These are phyloP conservation scores for Diatrype stigma DNA, from an alignment of 2,329 filamentous ascomycete species.

Conservation along the genomic window DNA sequence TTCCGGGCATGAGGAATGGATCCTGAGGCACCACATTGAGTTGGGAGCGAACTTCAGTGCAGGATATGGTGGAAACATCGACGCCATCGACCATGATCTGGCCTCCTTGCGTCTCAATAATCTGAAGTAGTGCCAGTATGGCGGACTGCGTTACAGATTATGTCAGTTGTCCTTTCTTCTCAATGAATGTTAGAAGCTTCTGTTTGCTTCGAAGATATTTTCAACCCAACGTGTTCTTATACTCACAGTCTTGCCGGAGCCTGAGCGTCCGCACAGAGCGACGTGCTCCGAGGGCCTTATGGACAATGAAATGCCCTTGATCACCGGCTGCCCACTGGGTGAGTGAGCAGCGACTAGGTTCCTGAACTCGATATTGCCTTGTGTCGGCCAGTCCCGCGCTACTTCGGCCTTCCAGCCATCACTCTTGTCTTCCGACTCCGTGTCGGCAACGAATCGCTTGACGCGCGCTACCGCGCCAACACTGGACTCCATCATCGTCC, in stretches of 20 bases:
- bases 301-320: slow-evolving; percentile 2
- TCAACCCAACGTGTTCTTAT: too few relatives aligned
- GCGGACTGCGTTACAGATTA: slow-evolving; percentile 2
- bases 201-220: too few relatives aligned
- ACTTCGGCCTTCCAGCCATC: too few relatives aligned
- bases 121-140: slow-evolving; percentile 9
- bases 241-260: slow-evolving; percentile 1
- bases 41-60: slow-evolving; percentile 5
- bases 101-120: slow-evolving; percentile 9
- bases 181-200: too few relatives aligned
- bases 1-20: slow-evolving; percentile 12
- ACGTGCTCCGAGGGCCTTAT: slow-evolving; percentile 9
- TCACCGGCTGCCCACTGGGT: slow-evolving; percentile 2
- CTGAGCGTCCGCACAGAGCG: slow-evolving; percentile 11
- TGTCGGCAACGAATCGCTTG: slow-evolving; percentile 1
- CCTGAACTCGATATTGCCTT: slow-evolving; percentile 14
- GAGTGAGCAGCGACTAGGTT: too few relatives aligned
- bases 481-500: slow-evolving; percentile 21
- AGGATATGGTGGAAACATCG: slow-evolving; percentile 4
- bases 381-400: slow-evolving; percentile 19
- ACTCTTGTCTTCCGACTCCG: slow-evolving; percentile 1
- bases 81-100: slow-evolving; percentile 9
- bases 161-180: too few relatives aligned
- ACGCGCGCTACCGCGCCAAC: slow-evolving; percentile 18
- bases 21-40: slow-evolving; percentile 16